A percentile compares a stretch with the other conserved stretches of the same genome.
Evolutionary conservation across 352 stramenopile species (phyloP).

Genomic region (Globisporangium cylindrosporum): DNA sequence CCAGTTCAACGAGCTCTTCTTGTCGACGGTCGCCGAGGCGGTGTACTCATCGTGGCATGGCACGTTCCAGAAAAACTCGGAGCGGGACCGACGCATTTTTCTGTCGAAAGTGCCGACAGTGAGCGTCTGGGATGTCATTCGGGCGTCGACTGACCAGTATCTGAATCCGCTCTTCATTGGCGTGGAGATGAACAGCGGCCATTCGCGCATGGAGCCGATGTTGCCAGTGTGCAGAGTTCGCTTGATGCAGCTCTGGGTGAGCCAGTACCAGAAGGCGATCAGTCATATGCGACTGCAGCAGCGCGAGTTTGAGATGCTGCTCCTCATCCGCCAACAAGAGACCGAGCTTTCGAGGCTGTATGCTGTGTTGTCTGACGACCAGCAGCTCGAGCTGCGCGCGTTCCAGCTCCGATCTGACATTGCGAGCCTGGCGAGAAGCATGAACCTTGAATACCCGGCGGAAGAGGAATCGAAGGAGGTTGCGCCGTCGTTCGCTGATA

Average conservation of each 20-base stretch:
- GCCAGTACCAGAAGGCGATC: conserved; percentile 87
- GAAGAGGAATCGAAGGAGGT: conserved; percentile 19
- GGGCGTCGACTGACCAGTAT: conserved; percentile 77
- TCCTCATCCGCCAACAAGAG: conserved; percentile 81
- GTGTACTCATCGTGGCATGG: conserved; percentile 96
- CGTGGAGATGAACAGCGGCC: conserved; percentile 21
- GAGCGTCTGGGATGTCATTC: conserved; percentile 84
- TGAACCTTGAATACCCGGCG: conserved; percentile 72
- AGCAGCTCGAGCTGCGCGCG: conserved; percentile 61
- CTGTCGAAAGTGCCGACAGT: conserved; percentile 63
- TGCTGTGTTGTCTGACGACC: conserved; percentile 51
- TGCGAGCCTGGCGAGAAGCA: conserved; percentile 59
- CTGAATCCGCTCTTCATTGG: conserved; percentile 80
- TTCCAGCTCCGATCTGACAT: conserved; percentile 73
- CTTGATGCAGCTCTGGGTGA: conserved; percentile 85
- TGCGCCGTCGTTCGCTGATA: neutral
- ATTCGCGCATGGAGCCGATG: conserved; percentile 60
- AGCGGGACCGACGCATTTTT: conserved; percentile 68
- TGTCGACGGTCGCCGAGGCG: conserved; percentile 94
- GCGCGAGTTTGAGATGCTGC: conserved; percentile 82
- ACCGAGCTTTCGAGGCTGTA: conserved; percentile 67
- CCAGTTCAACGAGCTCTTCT: conserved; percentile 95
- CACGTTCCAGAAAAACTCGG: conserved; percentile 91
- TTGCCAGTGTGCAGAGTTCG: conserved; percentile 78
- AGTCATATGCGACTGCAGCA: conserved; percentile 86